Conservation (phyloP, 768 basidiomycete genomes). For the Amanita rimosa region DNA sequence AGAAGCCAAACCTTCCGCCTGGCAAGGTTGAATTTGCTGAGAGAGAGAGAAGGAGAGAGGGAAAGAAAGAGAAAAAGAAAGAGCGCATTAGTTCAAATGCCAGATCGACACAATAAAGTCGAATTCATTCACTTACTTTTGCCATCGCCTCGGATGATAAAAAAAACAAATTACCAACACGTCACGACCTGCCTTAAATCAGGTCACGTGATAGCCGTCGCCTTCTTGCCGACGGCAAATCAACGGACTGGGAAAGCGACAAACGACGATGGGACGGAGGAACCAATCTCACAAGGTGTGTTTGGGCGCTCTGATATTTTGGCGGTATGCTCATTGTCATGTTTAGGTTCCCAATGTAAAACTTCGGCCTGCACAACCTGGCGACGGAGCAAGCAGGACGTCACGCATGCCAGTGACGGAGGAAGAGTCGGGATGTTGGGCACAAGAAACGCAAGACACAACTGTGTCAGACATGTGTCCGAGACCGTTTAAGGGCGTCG, state of each 20-base stretch:
- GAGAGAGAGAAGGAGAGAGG: not conserved
- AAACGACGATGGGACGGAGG: constrained; percentile 32
- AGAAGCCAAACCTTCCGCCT: constrained; percentile 17
- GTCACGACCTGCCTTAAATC: not conserved
- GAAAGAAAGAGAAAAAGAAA: not conserved
- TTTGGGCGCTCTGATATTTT: not conserved
- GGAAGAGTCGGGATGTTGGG: constrained; percentile 25
- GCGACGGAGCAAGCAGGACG: constrained; percentile 16
- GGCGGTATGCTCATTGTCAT: not conserved
- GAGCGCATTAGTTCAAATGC: not conserved
- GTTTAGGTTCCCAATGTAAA: constrained; percentile 73
- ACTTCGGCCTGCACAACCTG: constrained; percentile 51
- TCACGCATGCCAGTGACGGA: constrained; percentile 11
- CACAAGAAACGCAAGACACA: constrained; percentile 40
- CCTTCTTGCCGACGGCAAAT: not conserved
- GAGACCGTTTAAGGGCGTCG: constrained; percentile 53
- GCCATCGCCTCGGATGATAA: not conserved
- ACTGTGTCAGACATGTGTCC: constrained; percentile 40
- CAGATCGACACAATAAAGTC: not conserved
- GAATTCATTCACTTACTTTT: not conserved
- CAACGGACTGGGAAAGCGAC: not conserved
- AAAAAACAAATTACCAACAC: no score
- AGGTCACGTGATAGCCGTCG: not conserved
- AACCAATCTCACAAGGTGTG: constrained; percentile 61
- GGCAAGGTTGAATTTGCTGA: constrained; percentile 10